A percentile compares a stretch with the other conserved stretches of the same genome.
Evolutionary conservation across 495 filamentous ascomycete genomes (phyloP).

Genomic region (Daldinia vernicosa): DNA sequence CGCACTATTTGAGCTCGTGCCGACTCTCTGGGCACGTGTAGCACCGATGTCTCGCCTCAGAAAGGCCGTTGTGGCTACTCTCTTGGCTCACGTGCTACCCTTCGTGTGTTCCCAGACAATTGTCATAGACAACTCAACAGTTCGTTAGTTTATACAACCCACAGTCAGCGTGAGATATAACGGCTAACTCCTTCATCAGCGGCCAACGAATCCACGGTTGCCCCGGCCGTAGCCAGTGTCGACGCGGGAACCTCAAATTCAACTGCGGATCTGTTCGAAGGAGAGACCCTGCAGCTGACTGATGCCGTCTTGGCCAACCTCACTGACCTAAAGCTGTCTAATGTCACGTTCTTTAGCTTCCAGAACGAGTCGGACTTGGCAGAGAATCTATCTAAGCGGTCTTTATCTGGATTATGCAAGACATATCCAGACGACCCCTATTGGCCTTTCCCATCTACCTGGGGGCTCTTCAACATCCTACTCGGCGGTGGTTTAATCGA

Average conservation of each 20-base stretch:
- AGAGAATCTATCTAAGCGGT: slow-evolving; percentile 24
- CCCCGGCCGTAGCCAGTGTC: slow-evolving; percentile 31
- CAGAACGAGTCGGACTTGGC: slow-evolving; percentile 26
- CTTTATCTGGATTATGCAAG: slow-evolving; percentile 53
- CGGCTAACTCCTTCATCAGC: slow-evolving; percentile 10
- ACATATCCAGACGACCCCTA: slow-evolving; percentile 56
- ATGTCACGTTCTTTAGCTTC: slow-evolving; percentile 45
- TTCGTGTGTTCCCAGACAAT: slow-evolving; percentile 25
- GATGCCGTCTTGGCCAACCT: slow-evolving; percentile 51
- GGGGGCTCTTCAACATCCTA: slow-evolving; percentile 56
- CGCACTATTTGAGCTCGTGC: not conserved
- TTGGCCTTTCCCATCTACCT: slow-evolving; percentile 56
- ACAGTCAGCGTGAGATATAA: not conserved
- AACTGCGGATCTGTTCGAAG: slow-evolving; percentile 45
- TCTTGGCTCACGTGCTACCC: slow-evolving; percentile 11
- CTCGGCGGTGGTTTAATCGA: slow-evolving; percentile 57
- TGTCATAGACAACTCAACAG: slow-evolving; percentile 19
- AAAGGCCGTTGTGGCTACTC: slow-evolving; percentile 7
- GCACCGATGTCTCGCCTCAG: slow-evolving; percentile 25
- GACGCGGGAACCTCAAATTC: slow-evolving; percentile 27
- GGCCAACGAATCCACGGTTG: slow-evolving; percentile 33
- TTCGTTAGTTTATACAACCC: slow-evolving; percentile 19
- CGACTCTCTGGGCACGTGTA: slow-evolving; percentile 19
- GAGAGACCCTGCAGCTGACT: slow-evolving; percentile 56
- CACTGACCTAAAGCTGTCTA: slow-evolving; percentile 39